A percentile compares a stretch with the other conserved stretches of the same genome.
Conservation (phyloP, 805 yeast genomes). For the Barnettozyma botsteinii region DNA sequence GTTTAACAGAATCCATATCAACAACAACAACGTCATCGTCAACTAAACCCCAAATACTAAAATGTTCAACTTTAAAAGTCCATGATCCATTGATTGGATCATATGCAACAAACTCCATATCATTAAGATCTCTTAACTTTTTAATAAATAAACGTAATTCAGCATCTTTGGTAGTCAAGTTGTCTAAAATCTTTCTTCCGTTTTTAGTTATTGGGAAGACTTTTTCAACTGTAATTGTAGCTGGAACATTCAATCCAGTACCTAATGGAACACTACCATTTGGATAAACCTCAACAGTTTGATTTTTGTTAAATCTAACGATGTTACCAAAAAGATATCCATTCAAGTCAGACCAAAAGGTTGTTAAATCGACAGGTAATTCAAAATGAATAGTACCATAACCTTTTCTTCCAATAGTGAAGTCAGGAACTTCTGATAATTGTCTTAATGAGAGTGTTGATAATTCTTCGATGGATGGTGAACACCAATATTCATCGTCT, state of each 20-base stretch:
- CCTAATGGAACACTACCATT: constrained; percentile 62
- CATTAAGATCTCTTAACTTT: constrained; percentile 47
- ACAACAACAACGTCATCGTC: constrained; percentile 57
- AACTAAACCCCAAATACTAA: constrained; percentile 89
- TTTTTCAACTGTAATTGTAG: constrained; percentile 61
- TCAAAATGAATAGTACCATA: constrained; percentile 63
- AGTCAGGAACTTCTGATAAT: constrained; percentile 51
- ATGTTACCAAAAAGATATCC: constrained; percentile 34
- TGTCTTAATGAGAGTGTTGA: constrained; percentile 38
- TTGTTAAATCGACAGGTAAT: constrained; percentile 63
- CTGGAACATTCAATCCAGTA: constrained; percentile 69
- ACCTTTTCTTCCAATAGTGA: constrained; percentile 62
- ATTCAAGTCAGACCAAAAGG: constrained; percentile 36
- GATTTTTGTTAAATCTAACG: constrained; percentile 40
- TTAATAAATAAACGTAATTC: constrained; percentile 44
- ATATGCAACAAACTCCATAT: constrained; percentile 76
- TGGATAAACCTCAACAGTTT: constrained; percentile 59
- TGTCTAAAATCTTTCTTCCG: constrained; percentile 18
- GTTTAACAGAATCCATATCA: constrained; percentile 39
- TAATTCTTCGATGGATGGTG: constrained; percentile 54
- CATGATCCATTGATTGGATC: constrained; percentile 70
- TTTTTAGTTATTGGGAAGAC: constrained; percentile 41
- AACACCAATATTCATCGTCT: constrained; percentile 58
- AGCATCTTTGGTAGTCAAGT: constrained; percentile 28
- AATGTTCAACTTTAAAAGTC: constrained; percentile 83